Evolutionary conservation across 176 grass and related monocot species (phyloP).

Genomic region (Musa itinerans): DNA sequence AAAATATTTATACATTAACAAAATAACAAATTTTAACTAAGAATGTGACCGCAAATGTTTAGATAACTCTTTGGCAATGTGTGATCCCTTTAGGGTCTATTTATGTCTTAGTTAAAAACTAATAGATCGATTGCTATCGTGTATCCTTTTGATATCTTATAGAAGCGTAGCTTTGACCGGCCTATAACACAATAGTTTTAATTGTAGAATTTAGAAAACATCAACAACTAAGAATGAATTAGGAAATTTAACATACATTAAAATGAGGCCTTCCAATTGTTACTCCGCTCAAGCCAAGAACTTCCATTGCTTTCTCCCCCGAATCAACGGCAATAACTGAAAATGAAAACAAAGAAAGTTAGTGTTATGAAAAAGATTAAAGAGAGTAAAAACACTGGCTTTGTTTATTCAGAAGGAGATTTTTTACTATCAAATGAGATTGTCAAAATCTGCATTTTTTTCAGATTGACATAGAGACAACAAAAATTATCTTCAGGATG

Average conservation of each 20-base stretch:
- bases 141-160: neutral
- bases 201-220: neutral
- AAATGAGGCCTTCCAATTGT: conserved; percentile 26
- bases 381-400: neutral
- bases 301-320: conserved; percentile 81
- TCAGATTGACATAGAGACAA: too few species aligned
- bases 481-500: too few species aligned
- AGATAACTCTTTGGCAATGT: too few species aligned
- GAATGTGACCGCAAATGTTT: too few species aligned
- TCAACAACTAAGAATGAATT: neutral
- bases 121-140: neutral
- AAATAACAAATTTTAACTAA: too few species aligned
- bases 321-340: conserved; percentile 87
- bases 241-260: conserved; percentile 27
- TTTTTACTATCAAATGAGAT: too few species aligned
- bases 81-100: too few species aligned
- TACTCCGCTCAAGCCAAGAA: conserved; percentile 69
- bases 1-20: too few species aligned
- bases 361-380: neutral
- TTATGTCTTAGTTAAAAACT: too few species aligned
- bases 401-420: neutral
- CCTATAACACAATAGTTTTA: neutral
- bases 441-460: too few species aligned
- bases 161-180: neutral
- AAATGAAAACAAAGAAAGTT: conserved; percentile 1